A percentile compares a stretch with the other conserved stretches of the same genome.
phyloP scores from a whole-genome alignment of 2,329 filamentous ascomycete species.

The Colletotrichum caudatum region DNA sequence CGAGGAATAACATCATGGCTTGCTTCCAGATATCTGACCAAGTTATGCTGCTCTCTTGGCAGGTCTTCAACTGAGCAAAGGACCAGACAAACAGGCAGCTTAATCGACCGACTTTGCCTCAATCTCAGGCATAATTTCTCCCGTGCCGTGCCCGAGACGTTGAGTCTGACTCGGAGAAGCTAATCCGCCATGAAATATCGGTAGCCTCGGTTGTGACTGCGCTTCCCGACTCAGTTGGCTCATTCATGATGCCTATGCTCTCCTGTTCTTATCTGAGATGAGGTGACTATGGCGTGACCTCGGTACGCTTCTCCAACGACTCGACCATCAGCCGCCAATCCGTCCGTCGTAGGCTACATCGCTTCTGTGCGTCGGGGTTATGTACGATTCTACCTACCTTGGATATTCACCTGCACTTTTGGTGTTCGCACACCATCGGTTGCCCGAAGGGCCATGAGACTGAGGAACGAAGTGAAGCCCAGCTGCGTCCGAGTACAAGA shows the following conservation, averaged over 20 bases:
- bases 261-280: conserved; percentile 16
- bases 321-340: conserved; percentile 9
- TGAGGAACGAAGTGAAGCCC: background rate
- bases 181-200: background rate
- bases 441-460: background rate
- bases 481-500: background rate
- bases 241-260: background rate
- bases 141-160: background rate
- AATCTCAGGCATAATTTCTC: background rate
- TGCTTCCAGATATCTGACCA: background rate
- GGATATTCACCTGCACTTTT: background rate
- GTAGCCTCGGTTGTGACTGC: background rate
- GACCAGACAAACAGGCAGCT: background rate
- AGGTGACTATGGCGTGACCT: background rate
- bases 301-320: conserved; percentile 9
- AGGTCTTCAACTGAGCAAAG: background rate
- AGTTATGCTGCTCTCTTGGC: background rate
- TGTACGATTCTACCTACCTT: background rate
- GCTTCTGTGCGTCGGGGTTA: background rate
- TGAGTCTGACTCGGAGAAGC: background rate
- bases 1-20: background rate
- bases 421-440: background rate
- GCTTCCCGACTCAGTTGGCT: background rate
- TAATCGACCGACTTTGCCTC: background rate
- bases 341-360: background rate